Percentiles rank a stretch among this genome's conserved stretches.
These are phyloP conservation scores for Clarireedia sp. DNA, from an alignment of 2,329 filamentous ascomycete genomes.

Conservation along the genomic window DNA sequence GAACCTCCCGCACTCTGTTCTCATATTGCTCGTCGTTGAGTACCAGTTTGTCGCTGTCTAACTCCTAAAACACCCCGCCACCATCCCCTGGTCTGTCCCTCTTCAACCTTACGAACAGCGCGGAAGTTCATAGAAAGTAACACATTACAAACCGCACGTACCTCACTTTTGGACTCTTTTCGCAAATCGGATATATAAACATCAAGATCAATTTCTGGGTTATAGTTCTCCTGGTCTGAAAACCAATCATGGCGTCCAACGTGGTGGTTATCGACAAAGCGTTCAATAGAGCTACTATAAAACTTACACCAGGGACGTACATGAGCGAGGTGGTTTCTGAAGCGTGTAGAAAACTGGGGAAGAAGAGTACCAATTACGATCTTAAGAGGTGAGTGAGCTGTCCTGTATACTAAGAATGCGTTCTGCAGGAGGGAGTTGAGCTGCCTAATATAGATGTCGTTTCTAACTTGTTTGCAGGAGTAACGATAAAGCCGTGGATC, in stretches of 20 bases:
- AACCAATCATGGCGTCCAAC: conserved; percentile 64
- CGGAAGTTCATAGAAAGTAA: conserved; percentile 21
- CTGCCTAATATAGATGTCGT: conserved; percentile 9
- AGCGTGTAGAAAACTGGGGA: conserved; percentile 68
- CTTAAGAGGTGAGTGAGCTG: conserved; percentile 62
- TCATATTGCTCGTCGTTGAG: too few relatives aligned
- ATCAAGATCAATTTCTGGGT: not conserved
- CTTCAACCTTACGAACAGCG: conserved; percentile 20
- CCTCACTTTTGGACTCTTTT: not conserved
- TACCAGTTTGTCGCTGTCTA: not conserved
- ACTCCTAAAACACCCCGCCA: conserved; percentile 23
- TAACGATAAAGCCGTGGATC: conserved; percentile 77
- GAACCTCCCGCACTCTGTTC: too few relatives aligned
- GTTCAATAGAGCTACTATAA: conserved; percentile 69
- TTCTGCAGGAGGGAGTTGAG: not conserved
- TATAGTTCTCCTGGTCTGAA: not conserved
- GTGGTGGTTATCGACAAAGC: conserved; percentile 81
- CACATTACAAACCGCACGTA: not conserved
- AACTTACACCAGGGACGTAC: conserved; percentile 73
- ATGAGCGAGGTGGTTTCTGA: conserved; percentile 80
- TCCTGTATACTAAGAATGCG: not conserved
- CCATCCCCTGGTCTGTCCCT: conserved; percentile 2
- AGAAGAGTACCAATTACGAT: conserved; percentile 59
- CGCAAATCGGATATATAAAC: not conserved
- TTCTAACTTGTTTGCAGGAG: conserved; percentile 41